Base-by-base conservation (phyloP, 2,329 filamentous ascomycete species). In the Magnaporthiopsis rhizophila region DNA sequence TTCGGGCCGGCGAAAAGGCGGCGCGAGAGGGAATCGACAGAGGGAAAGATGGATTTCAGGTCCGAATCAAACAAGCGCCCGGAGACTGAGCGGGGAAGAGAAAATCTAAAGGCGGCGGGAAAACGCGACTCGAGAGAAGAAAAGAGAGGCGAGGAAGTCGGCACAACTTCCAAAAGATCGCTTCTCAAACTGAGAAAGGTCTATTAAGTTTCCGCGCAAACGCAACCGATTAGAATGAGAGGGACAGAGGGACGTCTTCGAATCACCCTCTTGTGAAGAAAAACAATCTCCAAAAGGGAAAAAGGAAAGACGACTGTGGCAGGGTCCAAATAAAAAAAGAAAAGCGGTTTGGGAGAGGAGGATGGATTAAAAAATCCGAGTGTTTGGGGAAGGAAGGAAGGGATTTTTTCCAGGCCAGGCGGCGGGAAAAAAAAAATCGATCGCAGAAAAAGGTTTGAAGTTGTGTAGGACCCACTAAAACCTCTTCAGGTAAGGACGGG, bases 211-310 rank as follows among this genome's bases (percentile, higher is more conserved):
- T 59, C 57, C 30, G 61, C 28, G 36, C 62, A 50, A 53, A 59
- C 57, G 62, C 62, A 63, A 58, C 38, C 26, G 57, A 70, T 68
- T 66, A 69, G 69, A 69, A 69, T 69, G 68, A 69, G 70, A 69
- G 69, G n/a, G 45, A 9, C 3, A 50, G 38, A 45, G 38, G 45
- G 45, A 65, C 65, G 67, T 71, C 70, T 74, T 71, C 75, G n/a
- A 74, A 74, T 69, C 73, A 76, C 75, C 72, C 78, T 79, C 74
- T 74, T 71, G 57, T 63, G 72, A 78, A 78, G 72, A 75, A 74
- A 73, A 73, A 72, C 70, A 72, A 71, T 76, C 77, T 80, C 80
- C 75, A 72, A 76, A 78, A 80, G 76, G 73, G 74, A 77, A 71
- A 71, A 77, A 74, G 69, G 72, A 73, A 76, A 75, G 75, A 77